Conservation (phyloP, 1,284 basidiomycete genomes). For the Leccinum pachyderme region DNA sequence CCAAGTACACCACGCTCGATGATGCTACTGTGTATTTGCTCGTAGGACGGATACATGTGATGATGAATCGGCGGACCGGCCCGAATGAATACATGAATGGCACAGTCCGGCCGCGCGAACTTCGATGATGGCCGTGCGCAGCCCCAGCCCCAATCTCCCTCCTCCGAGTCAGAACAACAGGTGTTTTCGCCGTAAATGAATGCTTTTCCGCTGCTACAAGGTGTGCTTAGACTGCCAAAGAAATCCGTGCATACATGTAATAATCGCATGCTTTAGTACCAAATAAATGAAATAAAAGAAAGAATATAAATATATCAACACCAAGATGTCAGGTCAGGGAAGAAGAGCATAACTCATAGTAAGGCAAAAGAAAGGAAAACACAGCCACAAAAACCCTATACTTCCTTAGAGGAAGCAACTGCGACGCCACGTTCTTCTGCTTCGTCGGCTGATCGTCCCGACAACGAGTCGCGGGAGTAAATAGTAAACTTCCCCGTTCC, state of each 20-base stretch:
- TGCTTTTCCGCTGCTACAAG: too few species aligned
- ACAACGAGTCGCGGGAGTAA: slow-evolving; percentile 40
- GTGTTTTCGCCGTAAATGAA: not conserved
- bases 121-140: not conserved
- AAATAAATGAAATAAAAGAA: not conserved
- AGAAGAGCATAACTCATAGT: not conserved
- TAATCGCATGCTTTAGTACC: not conserved
- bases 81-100: too few species aligned
- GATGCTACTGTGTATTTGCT: not conserved
- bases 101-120: not conserved
- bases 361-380: slow-evolving; percentile 3
- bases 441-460: slow-evolving; percentile 16
- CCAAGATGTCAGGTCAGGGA: too few species aligned
- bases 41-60: too few species aligned
- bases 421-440: slow-evolving; percentile 38
- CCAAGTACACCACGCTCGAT: not conserved
- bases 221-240: not conserved
- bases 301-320: too few species aligned
- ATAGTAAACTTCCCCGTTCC: slow-evolving; percentile 47
- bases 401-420: slow-evolving; percentile 52
- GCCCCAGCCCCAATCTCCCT: slow-evolving; percentile 14
- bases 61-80: too few species aligned
- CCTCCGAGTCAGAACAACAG: not conserved
- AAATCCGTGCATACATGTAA: not conserved
- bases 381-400: slow-evolving; percentile 47